Conservation (phyloP, 441 rosid species). For the Erodium trifolium region DNA sequence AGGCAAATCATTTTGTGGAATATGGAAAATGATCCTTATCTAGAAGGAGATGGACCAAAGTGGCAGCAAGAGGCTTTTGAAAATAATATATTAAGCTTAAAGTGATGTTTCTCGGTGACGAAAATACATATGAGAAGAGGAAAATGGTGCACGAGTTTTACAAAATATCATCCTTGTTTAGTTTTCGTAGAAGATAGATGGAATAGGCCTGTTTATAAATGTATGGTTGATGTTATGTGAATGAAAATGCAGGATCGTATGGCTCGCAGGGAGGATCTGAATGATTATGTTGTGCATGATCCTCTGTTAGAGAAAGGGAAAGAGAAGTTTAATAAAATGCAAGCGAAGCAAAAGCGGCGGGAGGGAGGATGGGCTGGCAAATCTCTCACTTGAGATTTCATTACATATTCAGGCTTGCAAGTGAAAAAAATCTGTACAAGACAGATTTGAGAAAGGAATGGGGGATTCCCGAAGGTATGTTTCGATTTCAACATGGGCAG, state of each 20-base stretch:
- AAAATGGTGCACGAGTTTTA: neutral
- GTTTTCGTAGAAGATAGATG: too few species aligned
- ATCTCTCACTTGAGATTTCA: conserved; percentile 55
- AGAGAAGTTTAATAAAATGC: conserved; percentile 85
- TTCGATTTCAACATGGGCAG: too few species aligned
- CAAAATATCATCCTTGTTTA: neutral
- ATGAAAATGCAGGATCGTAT: conserved; percentile 49
- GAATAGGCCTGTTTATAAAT: neutral
- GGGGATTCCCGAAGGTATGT: too few species aligned
- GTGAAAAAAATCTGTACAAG: conserved; percentile 1
- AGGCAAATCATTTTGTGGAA: too few species aligned
- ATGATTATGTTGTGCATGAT: conserved; percentile 82
- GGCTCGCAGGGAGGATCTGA: conserved; percentile 71
- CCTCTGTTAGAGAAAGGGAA: conserved; percentile 93
- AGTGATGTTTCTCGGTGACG: too few species aligned
- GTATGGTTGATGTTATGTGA: neutral
- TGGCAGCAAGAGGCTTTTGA: too few species aligned
- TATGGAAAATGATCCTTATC: too few species aligned
- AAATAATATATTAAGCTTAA: too few species aligned
- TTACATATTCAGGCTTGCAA: conserved; percentile 1
- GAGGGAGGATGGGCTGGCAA: conserved; percentile 90
- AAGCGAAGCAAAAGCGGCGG: conserved; percentile 72
- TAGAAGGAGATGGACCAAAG: too few species aligned
- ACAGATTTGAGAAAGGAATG: too few species aligned
- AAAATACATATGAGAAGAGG: neutral